A percentile compares a stretch with the other conserved stretches of the same genome.
These are phyloP conservation scores for Scleromitrula shiraiana DNA, from an alignment of 2,329 filamentous ascomycete species.

Conservation along the genomic window DNA sequence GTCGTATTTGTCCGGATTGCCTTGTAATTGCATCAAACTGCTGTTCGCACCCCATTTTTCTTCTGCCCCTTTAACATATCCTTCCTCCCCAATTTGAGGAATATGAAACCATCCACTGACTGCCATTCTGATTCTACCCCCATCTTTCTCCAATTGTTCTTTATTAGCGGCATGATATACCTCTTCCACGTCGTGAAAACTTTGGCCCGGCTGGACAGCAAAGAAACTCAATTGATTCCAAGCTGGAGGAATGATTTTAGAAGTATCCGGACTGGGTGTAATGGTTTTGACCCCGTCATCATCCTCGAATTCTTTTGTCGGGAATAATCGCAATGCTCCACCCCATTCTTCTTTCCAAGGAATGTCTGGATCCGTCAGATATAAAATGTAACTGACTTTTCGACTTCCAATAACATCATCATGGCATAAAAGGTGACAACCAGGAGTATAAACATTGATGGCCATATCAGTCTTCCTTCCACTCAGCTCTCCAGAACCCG, in stretches of 20 bases:
- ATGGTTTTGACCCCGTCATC: conserved; percentile 67
- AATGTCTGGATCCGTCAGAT: conserved; percentile 84
- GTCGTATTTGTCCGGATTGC: conserved; percentile 85
- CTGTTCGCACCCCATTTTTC: conserved; percentile 84
- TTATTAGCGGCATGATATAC: conserved; percentile 66
- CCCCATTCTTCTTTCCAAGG: conserved; percentile 91
- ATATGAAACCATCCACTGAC: conserved; percentile 99
- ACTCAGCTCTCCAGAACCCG: conserved; percentile 77
- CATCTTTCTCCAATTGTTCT: conserved; percentile 57
- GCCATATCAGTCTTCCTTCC: conserved; percentile 98
- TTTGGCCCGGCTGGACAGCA: conserved; percentile 94
- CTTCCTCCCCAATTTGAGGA: conserved; percentile 87
- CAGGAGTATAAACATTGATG: conserved; percentile 96
- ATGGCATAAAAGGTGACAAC: conserved; percentile 91
- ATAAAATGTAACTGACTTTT: conserved; percentile 93
- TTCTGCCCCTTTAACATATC: conserved; percentile 80
- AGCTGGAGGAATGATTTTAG: conserved; percentile 79
- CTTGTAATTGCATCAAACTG: conserved; percentile 85
- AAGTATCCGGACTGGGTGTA: conserved; percentile 70
- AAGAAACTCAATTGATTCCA: conserved; percentile 99
- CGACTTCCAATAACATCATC: conserved; percentile 98
- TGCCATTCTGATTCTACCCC: conserved; percentile 83
- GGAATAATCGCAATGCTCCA: conserved; percentile 82
- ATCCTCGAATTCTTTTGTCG: conserved; percentile 55
- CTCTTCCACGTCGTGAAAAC: conserved; percentile 98